Evolutionary conservation across 495 filamentous ascomycete genomes (phyloP).

Genomic region (Neurospora sp.): DNA sequence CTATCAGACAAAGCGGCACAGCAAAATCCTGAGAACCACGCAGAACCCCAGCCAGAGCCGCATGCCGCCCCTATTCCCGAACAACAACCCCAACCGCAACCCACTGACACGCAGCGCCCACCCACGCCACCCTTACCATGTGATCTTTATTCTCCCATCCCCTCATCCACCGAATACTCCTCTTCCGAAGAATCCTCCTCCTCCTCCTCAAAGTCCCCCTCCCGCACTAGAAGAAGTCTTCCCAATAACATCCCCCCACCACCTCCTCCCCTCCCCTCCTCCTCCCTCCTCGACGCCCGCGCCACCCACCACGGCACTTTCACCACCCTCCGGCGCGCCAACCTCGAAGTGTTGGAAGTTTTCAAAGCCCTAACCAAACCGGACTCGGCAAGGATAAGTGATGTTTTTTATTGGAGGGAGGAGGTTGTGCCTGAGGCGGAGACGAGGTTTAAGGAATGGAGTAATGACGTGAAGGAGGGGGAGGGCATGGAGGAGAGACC

Average conservation of each 20-base stretch:
- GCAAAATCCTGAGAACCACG: too few species aligned
- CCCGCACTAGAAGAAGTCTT: neutral
- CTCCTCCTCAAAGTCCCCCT: too few species aligned
- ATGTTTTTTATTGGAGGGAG: neutral
- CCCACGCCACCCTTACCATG: too few species aligned
- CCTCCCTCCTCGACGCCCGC: neutral
- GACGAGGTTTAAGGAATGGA: neutral
- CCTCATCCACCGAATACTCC: too few species aligned
- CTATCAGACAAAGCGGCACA: too few species aligned
- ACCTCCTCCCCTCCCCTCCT: neutral
- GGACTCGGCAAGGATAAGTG: neutral
- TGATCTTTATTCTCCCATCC: too few species aligned
- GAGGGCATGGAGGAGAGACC: neutral
- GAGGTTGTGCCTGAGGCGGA: neutral
- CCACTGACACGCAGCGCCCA: too few species aligned
- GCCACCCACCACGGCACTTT: slow-evolving; percentile 1
- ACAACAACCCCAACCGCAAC: too few species aligned
- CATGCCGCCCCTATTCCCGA: too few species aligned
- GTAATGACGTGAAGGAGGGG: neutral
- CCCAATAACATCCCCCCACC: neutral
- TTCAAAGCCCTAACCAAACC: slow-evolving; percentile 6
- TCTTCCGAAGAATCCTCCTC: too few species aligned
- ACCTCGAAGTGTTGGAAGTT: neutral
- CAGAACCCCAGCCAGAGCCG: too few species aligned
- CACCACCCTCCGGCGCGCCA: slow-evolving; percentile 7